Base-by-base conservation (phyloP, 352 stramenopile genomes). In the Phytophthora tentaculata region DNA sequence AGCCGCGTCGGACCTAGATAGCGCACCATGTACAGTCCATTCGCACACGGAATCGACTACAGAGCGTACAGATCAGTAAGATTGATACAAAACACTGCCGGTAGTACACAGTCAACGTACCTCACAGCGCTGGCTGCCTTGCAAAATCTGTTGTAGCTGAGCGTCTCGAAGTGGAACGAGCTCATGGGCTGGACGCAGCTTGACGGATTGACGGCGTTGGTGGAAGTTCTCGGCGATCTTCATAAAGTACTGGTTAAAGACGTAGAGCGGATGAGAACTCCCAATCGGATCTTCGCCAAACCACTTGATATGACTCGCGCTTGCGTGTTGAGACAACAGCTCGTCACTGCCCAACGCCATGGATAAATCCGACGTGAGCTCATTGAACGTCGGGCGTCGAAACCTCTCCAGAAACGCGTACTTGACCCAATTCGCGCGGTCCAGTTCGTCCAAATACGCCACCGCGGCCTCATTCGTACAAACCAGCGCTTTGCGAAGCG, bases 1-100 rank as follows among this genome's bases (percentile, higher is more conserved):
- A 84, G 58, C 2, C 73, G 73, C 23, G 83, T 78, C 32, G 87
- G 76, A 8, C 79, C 83, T 12, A 92, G 61, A 45, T 86, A 91
- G 24, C 83, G 85, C 55, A 91, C 85, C 85, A 94, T 94, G 62
- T 83, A 94, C 22, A 88, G 74, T 16, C 83, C 83, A 61, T 91
- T 94, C 22, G 85, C 84, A 63, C 85, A 94, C 44, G 85, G 81
- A 61, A 94, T 89, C 5, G 85, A 92, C 85, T 94, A 56, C n/a
- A 54, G 28, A 6, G 41, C 2, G 23, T 24, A 37, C 32, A 64
- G 41, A 56, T 39, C 17, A 37, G 56, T 57, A 39, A 72, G 56
- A 44, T 61, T 64, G n/a, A 22, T 28, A 54, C 5, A 60, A 2
- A 16, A 8, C 1, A 7, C 3, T 20, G 14, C 32, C n/a, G 66